Evolutionary conservation across 1,284 basidiomycete species (phyloP).

Genomic region (Leccinum pallidistipes): DNA sequence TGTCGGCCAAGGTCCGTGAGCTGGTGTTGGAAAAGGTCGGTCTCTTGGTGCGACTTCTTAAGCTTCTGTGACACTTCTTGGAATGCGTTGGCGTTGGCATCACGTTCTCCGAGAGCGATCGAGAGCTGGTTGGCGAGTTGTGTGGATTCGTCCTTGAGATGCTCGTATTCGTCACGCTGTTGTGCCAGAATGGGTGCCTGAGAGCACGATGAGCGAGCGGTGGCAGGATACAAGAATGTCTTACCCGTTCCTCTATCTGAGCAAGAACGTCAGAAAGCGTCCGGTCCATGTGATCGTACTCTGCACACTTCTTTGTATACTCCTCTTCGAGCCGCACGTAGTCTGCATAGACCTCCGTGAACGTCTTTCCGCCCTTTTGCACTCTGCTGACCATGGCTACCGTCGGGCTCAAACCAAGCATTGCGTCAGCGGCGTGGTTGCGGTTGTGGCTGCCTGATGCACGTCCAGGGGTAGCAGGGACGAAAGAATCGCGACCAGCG

Average conservation of each 20-base stretch:
- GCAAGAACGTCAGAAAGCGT: slow-evolving; percentile 45
- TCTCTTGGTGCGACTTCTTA: slow-evolving; percentile 64
- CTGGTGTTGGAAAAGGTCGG: slow-evolving; percentile 71
- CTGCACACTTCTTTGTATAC: slow-evolving; percentile 37
- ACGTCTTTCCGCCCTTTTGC: slow-evolving; percentile 74
- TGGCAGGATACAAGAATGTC: not conserved
- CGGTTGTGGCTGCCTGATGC: slow-evolving; percentile 42
- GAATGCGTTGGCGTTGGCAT: slow-evolving; percentile 49
- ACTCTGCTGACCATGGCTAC: slow-evolving; percentile 81
- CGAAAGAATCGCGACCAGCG: slow-evolving; percentile 47
- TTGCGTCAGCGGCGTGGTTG: slow-evolving; percentile 46
- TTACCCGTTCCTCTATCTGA: not conserved
- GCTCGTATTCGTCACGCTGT: slow-evolving; percentile 84
- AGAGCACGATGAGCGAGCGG: not conserved
- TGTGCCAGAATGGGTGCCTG: slow-evolving; percentile 85
- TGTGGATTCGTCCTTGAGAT: slow-evolving; percentile 67
- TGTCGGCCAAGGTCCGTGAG: slow-evolving; percentile 88
- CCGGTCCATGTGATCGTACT: slow-evolving; percentile 50
- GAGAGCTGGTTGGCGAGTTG: slow-evolving; percentile 82
- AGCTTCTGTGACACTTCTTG: slow-evolving; percentile 64
- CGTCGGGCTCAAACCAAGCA: slow-evolving; percentile 77
- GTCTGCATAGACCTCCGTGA: slow-evolving; percentile 90
- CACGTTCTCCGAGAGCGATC: slow-evolving; percentile 68
- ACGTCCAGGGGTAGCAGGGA: slow-evolving; percentile 47
- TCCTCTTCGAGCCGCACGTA: slow-evolving; percentile 82